These are phyloP conservation scores for Ligustrum vulgare DNA, from an alignment of 257 asterid species.

Conservation along the genomic window DNA sequence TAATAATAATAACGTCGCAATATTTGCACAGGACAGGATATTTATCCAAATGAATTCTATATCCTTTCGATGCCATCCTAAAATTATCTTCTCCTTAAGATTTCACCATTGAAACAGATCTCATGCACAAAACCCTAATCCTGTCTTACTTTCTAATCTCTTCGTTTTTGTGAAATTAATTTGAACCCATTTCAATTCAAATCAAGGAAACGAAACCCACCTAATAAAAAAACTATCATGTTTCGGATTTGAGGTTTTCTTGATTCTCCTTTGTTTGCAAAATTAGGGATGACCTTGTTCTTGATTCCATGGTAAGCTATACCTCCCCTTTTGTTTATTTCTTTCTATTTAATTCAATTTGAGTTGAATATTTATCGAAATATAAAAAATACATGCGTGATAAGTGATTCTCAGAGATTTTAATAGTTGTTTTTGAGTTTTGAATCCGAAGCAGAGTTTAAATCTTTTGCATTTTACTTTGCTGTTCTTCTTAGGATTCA, in stretches of 20 bases:
- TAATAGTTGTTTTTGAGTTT: background rate
- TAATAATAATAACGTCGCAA: background rate
- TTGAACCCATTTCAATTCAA: constrained; percentile 11
- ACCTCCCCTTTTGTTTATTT: background rate
- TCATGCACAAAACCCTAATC: constrained; percentile 22
- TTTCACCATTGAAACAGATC: constrained; percentile 4
- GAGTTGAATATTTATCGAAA: background rate
- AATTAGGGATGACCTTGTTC: constrained; percentile 10
- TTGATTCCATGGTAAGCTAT: background rate
- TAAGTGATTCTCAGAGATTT: background rate
- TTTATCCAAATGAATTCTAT: constrained; percentile 4
- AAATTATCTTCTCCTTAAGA: background rate
- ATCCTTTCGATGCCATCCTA: background rate
- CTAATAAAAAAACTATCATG: constrained; percentile 9
- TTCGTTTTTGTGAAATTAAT: constrained; percentile 3
- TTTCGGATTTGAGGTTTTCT: constrained; percentile 14
- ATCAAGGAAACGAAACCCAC: constrained; percentile 6
- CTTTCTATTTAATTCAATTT: constrained; percentile 6
- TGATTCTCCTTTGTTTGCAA: background rate
- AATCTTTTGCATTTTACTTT: constrained; percentile 10
- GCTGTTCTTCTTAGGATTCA: background rate
- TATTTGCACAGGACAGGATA: background rate
- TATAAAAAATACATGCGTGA: background rate
- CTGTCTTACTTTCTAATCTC: constrained; percentile 1
- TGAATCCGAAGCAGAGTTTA: constrained; percentile 17